phyloP scores from a whole-genome alignment of 2,329 filamentous ascomycete genomes.

The Geosmithia morbida region DNA sequence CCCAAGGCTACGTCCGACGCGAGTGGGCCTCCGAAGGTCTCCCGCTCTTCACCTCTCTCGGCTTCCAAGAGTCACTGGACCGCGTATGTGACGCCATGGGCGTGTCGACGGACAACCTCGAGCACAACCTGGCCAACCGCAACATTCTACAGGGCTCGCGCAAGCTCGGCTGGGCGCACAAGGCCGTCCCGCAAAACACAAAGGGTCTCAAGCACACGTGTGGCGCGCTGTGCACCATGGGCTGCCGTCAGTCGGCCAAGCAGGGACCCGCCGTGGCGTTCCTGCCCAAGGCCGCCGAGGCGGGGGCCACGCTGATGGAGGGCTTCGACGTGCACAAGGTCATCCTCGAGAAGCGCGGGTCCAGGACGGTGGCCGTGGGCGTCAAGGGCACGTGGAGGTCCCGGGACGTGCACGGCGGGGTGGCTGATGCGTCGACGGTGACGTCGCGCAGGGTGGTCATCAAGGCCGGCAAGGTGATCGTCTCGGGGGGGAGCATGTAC shows the following conservation, averaged over 20 bases:
- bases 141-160: slow-evolving; percentile 55
- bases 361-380: slow-evolving; percentile 41
- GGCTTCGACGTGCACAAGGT: slow-evolving; percentile 54
- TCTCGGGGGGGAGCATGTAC: slow-evolving; percentile 1
- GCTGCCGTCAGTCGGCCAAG: slow-evolving; percentile 51
- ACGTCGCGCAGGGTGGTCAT: neutral
- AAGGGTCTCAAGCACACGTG: slow-evolving; percentile 52
- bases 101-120: slow-evolving; percentile 43
- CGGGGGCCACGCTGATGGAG: slow-evolving; percentile 63
- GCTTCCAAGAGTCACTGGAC: slow-evolving; percentile 59
- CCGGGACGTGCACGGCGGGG: neutral
- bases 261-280: slow-evolving; percentile 59
- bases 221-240: slow-evolving; percentile 33
- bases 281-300: slow-evolving; percentile 56
- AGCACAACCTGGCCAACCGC: slow-evolving; percentile 53
- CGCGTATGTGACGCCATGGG: slow-evolving; percentile 65
- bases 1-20: slow-evolving; percentile 54
- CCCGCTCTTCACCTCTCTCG: slow-evolving; percentile 51
- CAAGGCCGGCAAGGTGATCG: slow-evolving; percentile 1
- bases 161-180: slow-evolving; percentile 53
- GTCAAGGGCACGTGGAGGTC: slow-evolving; percentile 59
- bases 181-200: slow-evolving; percentile 60
- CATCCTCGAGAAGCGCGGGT: slow-evolving; percentile 35
- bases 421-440: neutral
- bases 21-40: slow-evolving; percentile 58